Base-by-base conservation (phyloP, 495 filamentous ascomycete species). In the Aspergillus haitiensis region DNA sequence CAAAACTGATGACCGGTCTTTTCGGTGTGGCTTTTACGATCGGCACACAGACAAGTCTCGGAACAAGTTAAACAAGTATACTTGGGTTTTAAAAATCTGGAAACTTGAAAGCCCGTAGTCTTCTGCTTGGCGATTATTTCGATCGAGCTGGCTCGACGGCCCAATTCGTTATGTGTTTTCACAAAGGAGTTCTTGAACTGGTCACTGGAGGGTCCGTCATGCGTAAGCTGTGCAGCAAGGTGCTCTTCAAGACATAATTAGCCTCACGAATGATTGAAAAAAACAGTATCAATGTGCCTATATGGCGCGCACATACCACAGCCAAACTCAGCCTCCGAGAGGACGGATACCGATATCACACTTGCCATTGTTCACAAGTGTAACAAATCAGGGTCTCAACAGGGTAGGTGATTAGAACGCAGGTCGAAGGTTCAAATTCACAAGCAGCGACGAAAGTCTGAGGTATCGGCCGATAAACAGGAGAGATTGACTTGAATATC, bases 1-100 rank as follows among this genome's bases (percentile, higher is more conserved):
- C 77, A 80, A 48, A 80, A 78, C 10, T 55, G 61, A 70, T 80
- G 77, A 0, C 72, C 70, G 0, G 75, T 78, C 55, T 75, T 75
- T 37, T 77, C 70, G 0, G 73, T 72, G 60, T 80, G 77, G 1
- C 64, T 53, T 44, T 71, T 67, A 46, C 75, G 72, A 40, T 76
- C 72, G 13, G 64, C 65, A 52, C 66, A 69, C 58, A 70, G 21
- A 40, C 68, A 74, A 9, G 61, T 45, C 48, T 78, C 77, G 0
- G 74, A 69, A 58, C 77, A 80, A 10, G 64, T 61, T 54, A 80
- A 50, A 56, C 77, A 80, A 27, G 69, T 71, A 56, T 78, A 80
- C 49, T 72, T 75, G 3, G 77, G 75, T 40, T 75, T 78, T 46
- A 77, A 48, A 6, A 70, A 62, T 6, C 62, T 66, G 21, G 66